Evolutionary conservation across 2,329 filamentous ascomycete species (phyloP).

Genomic region (Aspergillus sp.): DNA sequence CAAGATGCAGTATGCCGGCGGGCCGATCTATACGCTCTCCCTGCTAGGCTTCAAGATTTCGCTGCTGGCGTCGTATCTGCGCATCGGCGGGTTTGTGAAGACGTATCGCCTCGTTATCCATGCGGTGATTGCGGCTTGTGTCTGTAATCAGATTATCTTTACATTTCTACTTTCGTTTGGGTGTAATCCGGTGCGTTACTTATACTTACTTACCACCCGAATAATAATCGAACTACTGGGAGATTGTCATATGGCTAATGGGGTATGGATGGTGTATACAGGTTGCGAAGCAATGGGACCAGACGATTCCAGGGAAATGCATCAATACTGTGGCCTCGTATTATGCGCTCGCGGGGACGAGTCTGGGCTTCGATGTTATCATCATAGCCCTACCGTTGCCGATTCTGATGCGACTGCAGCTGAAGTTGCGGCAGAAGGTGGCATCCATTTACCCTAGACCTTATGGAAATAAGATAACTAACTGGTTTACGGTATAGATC

Average conservation of each 20-base stretch:
- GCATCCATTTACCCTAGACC: too few relatives aligned
- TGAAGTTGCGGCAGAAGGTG: conserved; percentile 19
- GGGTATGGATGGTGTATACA: background rate
- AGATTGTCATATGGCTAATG: too few relatives aligned
- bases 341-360: conserved; percentile 30
- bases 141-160: background rate
- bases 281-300: background rate
- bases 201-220: too few relatives aligned
- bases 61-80: conserved; percentile 48
- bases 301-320: conserved; percentile 39
- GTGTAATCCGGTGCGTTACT: background rate
- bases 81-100: conserved; percentile 44
- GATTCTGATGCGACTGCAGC: conserved; percentile 21
- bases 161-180: background rate
- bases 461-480: background rate
- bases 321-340: conserved; percentile 46
- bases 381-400: conserved; percentile 28
- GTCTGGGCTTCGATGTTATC: conserved; percentile 23
- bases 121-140: background rate
- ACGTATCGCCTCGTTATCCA: conserved; percentile 28
- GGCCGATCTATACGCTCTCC: conserved; percentile 23
- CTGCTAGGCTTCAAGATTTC: conserved; percentile 51
- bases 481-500: conserved; percentile 25
- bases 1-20: background rate
- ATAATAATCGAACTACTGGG: too few relatives aligned